A percentile compares a stretch with the other conserved stretches of the same genome.
phyloP scores from a whole-genome alignment of 2,329 filamentous ascomycete species.

The Talaromyces atroroseus region DNA sequence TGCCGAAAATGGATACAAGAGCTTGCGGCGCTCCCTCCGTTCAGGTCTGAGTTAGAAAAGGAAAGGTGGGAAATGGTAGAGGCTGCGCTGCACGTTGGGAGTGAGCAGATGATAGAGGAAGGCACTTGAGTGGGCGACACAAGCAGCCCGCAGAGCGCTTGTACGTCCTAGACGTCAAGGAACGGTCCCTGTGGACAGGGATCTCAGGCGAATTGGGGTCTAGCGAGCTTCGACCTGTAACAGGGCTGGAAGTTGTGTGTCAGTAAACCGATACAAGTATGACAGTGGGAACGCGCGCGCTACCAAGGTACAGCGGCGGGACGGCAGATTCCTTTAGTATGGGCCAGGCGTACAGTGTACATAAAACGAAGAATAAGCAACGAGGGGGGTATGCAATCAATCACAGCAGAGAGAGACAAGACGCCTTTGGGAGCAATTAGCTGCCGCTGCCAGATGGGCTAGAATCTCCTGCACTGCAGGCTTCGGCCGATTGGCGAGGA shows the following conservation, averaged over 20 bases:
- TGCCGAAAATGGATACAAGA: constrained; percentile 13
- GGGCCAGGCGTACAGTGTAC: background rate
- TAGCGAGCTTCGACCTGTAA: constrained; percentile 4
- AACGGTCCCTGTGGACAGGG: constrained; percentile 12
- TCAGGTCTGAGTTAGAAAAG: constrained; percentile 13
- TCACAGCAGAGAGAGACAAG: background rate
- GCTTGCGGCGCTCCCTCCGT: constrained; percentile 15
- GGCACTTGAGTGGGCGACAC: constrained; percentile 11
- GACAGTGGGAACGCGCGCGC: constrained; percentile 10
- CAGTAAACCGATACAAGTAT: constrained; percentile 10
- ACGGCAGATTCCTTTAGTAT: constrained; percentile 3
- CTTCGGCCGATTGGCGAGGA: constrained; percentile 7
- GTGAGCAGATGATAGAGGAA: constrained; percentile 11
- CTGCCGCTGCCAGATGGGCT: constrained; percentile 3
- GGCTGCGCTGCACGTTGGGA: constrained; percentile 14
- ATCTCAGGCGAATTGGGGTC: constrained; percentile 11
- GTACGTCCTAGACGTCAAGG: constrained; percentile 14
- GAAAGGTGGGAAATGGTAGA: constrained; percentile 13
- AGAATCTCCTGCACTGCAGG: background rate
- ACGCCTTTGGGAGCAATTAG: constrained; percentile 4
- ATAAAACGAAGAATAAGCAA: background rate
- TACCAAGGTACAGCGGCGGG: constrained; percentile 5
- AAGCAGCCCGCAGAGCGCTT: constrained; percentile 12
- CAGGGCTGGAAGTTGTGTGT: constrained; percentile 10
- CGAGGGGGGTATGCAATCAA: background rate